Percentiles rank a stretch among this genome's conserved stretches.
Evolutionary conservation across 2,329 filamentous ascomycete genomes (phyloP).

Genomic region (Sodiomyces alkalinus): DNA sequence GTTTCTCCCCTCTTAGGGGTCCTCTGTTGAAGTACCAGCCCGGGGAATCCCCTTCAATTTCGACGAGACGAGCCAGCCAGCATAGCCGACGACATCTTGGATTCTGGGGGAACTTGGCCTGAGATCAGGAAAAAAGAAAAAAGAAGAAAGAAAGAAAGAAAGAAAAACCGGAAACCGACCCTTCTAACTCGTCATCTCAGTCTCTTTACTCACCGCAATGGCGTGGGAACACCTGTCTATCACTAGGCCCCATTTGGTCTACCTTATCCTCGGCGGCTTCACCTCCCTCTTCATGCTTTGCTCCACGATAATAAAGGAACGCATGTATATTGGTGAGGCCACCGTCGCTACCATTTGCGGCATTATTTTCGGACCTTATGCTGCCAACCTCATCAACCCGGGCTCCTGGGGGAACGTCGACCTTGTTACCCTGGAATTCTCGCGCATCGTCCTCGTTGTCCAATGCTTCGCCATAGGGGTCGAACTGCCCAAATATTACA

Average conservation of each 20-base stretch:
- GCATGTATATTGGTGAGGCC: conserved; percentile 95
- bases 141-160: too few relatives aligned
- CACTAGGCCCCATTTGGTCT: conserved; percentile 93
- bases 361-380: conserved; percentile 79
- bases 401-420: conserved; percentile 67
- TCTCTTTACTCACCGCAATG: conserved; percentile 31
- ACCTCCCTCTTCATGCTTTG: conserved; percentile 97
- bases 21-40: too few relatives aligned
- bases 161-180: too few relatives aligned
- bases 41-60: too few relatives aligned
- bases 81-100: too few relatives aligned
- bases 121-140: too few relatives aligned
- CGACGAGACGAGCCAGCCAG: too few relatives aligned
- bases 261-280: conserved; percentile 95
- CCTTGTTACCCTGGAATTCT: conserved; percentile 78
- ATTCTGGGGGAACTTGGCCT: too few relatives aligned
- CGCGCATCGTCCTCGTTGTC: conserved; percentile 75
- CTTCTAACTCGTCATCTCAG: too few relatives aligned
- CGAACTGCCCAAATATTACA: conserved; percentile 84
- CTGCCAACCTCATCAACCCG: conserved; percentile 66
- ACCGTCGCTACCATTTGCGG: conserved; percentile 83
- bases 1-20: too few relatives aligned
- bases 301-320: conserved; percentile 95
- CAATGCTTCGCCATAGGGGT: conserved; percentile 88
- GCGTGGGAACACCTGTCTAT: conserved; percentile 70